phyloP scores from a whole-genome alignment of 257 asterid species.

The Primulina eburnea region DNA sequence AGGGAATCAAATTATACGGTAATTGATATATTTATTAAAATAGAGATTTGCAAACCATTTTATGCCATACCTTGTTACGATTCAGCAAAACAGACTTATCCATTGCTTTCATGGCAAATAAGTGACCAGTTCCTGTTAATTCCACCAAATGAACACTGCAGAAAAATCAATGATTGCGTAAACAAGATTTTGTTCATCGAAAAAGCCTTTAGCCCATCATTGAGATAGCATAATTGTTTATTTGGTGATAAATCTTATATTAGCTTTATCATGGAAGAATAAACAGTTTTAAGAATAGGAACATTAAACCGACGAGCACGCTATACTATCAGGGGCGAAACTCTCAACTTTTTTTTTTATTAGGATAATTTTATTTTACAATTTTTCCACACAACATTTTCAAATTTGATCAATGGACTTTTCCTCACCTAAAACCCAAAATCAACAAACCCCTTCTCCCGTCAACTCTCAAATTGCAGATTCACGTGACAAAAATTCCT shows the following conservation, averaged over 20 bases:
- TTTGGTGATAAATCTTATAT: neutral
- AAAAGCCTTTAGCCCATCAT: neutral
- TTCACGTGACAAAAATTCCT: no score
- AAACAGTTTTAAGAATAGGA: neutral
- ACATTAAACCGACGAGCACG: neutral
- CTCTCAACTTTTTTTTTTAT: no score
- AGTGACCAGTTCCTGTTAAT: slow-evolving; percentile 62
- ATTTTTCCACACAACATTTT: no score
- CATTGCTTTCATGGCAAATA: slow-evolving; percentile 99
- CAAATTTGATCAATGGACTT: no score
- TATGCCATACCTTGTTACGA: slow-evolving; percentile 73
- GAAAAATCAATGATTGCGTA: slow-evolving; percentile 16
- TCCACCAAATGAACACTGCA: slow-evolving; percentile 99
- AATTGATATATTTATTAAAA: no score
- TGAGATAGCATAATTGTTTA: neutral
- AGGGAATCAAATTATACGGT: neutral
- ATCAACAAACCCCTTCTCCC: no score
- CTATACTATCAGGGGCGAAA: no score
- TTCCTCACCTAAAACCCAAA: no score
- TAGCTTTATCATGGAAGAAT: neutral
- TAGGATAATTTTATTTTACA: no score
- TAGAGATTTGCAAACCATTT: neutral
- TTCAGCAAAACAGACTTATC: slow-evolving; percentile 85
- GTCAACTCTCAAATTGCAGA: no score
- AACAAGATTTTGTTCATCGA: slow-evolving; percentile 11